Conservation (phyloP, 2,329 filamentous ascomycete genomes). For the Dactylellina leptospora region DNA sequence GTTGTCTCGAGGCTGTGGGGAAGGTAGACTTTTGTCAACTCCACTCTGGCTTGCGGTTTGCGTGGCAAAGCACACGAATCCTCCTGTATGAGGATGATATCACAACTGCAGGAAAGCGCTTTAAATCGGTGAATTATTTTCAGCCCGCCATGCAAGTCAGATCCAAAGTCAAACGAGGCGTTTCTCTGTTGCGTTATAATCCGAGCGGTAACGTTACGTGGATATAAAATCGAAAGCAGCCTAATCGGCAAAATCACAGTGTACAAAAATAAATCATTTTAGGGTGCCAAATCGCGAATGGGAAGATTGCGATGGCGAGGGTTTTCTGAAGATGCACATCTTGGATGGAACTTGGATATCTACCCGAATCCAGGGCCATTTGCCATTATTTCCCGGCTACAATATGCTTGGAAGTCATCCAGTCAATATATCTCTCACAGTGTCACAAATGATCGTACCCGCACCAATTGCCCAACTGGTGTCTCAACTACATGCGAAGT, state of each 20-base stretch:
- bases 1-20: slow-evolving; percentile 27
- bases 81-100: slow-evolving; percentile 3
- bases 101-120: background rate
- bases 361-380: slow-evolving; percentile 28
- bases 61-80: background rate
- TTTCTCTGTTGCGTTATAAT: slow-evolving; percentile 13
- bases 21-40: background rate
- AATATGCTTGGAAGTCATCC: slow-evolving; percentile 33
- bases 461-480: slow-evolving; percentile 11
- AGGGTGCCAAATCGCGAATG: background rate
- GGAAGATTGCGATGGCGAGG: slow-evolving; percentile 19
- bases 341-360: slow-evolving; percentile 23
- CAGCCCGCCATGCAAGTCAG: slow-evolving; percentile 30
- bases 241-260: slow-evolving; percentile 40
- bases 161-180: slow-evolving; percentile 11
- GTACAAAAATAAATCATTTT: background rate
- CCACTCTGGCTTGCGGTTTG: background rate
- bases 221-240: slow-evolving; percentile 25
- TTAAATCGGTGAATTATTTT: slow-evolving; percentile 45
- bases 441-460: slow-evolving; percentile 18
- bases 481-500: slow-evolving; percentile 7
- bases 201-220: slow-evolving; percentile 11
- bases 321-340: slow-evolving; percentile 32
- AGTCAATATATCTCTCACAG: slow-evolving; percentile 41
- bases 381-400: slow-evolving; percentile 35